Evolutionary conservation across 2,329 filamentous ascomycete genomes (phyloP).

Genomic region (Leptographium wingfieldii): DNA sequence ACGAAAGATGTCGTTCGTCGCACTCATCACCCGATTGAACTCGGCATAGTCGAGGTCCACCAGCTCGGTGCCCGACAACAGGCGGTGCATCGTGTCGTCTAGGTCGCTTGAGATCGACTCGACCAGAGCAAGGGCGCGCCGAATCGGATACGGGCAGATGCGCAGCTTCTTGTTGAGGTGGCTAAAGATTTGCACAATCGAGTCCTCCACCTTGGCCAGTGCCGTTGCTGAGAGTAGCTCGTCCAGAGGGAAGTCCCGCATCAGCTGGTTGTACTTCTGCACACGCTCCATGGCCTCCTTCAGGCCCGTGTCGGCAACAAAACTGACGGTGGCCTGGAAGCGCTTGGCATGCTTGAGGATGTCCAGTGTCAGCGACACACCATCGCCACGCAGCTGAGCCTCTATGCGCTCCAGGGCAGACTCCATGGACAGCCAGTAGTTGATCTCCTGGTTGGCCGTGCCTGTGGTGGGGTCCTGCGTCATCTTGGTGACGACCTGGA

Average conservation of each 20-base stretch:
- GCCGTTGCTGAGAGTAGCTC: conserved; percentile 89
- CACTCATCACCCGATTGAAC: conserved; percentile 74
- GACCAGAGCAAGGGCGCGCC: conserved; percentile 81
- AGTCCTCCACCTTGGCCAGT: conserved; percentile 75
- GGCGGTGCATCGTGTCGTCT: conserved; percentile 69
- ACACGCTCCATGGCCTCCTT: conserved; percentile 95
- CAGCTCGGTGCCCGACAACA: conserved; percentile 75
- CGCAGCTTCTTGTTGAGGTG: conserved; percentile 98
- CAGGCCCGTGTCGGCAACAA: conserved; percentile 86
- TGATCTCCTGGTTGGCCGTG: conserved; percentile 93
- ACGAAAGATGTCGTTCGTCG: conserved; percentile 73
- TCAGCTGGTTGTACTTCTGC: conserved; percentile 96
- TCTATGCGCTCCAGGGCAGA: conserved; percentile 85
- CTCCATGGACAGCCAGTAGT: conserved; percentile 98
- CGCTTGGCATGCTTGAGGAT: conserved; percentile 95
- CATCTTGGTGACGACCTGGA: conserved; percentile 91
- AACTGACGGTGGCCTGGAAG: conserved; percentile 95
- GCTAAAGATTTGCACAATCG: conserved; percentile 76
- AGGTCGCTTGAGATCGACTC: conserved; percentile 93
- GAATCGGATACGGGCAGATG: conserved; percentile 90
- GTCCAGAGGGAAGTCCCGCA: conserved; percentile 95
- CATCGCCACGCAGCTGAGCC: conserved; percentile 73
- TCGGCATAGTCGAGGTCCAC: conserved; percentile 89
- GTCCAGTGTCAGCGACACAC: conserved; percentile 81
- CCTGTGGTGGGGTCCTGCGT: conserved; percentile 64